Percentiles rank a stretch among this genome's conserved stretches.
Conservation (phyloP, 805 yeast species). For the Wickerhamiella bombiphila region DNA sequence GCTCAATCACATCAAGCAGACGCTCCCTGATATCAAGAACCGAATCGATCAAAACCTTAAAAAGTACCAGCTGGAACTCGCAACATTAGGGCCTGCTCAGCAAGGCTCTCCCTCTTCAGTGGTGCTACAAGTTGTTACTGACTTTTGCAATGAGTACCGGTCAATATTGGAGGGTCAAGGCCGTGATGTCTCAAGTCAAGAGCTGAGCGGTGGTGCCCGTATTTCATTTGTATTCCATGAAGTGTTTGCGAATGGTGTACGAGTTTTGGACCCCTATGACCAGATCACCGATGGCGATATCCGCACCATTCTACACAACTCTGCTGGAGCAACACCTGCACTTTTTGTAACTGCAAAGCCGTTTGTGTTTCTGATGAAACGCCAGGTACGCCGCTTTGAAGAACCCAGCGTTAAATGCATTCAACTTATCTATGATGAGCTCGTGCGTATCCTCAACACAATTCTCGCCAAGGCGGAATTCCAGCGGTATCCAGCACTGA, state of each 20-base stretch:
- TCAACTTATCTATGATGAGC: conserved; percentile 82
- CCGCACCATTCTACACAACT: conserved; percentile 91
- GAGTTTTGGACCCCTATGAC: conserved; percentile 88
- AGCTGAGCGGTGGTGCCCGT: conserved; percentile 96
- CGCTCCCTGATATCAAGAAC: conserved; percentile 84
- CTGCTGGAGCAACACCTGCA: conserved; percentile 92
- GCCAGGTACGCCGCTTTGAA: conserved; percentile 84
- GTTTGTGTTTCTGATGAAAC: conserved; percentile 84
- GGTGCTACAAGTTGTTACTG: conserved; percentile 82
- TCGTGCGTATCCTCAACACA: conserved; percentile 79
- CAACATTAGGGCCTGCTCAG: conserved; percentile 64
- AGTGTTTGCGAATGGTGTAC: conserved; percentile 83
- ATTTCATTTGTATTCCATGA: conserved; percentile 96
- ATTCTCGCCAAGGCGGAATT: conserved; percentile 69
- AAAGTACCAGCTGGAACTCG: conserved; percentile 70
- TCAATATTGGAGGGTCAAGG: conserved; percentile 90
- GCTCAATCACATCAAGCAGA: conserved; percentile 76
- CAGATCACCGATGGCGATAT: conserved; percentile 92
- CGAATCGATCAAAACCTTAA: conserved; percentile 75
- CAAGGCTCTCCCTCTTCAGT: conserved; percentile 77
- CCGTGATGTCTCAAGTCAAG: conserved; percentile 74
- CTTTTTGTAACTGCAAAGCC: conserved; percentile 95
- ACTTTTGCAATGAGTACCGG: conserved; percentile 81
- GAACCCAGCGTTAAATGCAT: conserved; percentile 87
- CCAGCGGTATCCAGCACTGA: conserved; percentile 81